Percentiles rank a stretch among this genome's conserved stretches.
phyloP scores from a whole-genome alignment of 1,284 basidiomycete genomes.

The Salmacisia buchloeana region DNA sequence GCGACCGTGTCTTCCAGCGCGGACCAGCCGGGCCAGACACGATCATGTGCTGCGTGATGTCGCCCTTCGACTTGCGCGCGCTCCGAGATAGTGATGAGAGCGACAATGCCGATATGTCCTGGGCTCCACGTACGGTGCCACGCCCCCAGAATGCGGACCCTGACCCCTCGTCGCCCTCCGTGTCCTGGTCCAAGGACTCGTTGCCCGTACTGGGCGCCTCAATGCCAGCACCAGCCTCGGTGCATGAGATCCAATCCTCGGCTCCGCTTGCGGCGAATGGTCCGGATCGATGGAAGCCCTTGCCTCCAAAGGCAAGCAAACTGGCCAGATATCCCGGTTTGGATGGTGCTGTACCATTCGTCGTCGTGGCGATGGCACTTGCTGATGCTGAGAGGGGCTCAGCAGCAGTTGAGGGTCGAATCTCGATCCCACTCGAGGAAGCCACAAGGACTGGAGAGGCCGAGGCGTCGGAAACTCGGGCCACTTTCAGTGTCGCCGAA shows the following conservation, averaged over 20 bases:
- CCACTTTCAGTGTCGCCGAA: too few relatives aligned
- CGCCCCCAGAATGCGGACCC: too few relatives aligned
- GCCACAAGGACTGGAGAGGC: neutral
- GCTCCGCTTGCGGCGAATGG: constrained; percentile 77
- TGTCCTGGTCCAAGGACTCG: neutral
- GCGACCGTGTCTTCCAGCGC: constrained; percentile 66
- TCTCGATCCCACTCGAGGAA: neutral
- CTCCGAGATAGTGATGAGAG: neutral
- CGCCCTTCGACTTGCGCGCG: neutral
- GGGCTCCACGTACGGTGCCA: neutral
- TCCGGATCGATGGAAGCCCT: constrained; percentile 72
- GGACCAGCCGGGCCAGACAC: constrained; percentile 61
- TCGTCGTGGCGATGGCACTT: neutral
- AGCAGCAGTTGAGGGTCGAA: neutral
- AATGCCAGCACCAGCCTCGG: constrained; percentile 16
- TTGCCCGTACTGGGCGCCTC: neutral
- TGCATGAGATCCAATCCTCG: constrained; percentile 57
- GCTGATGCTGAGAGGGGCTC: neutral
- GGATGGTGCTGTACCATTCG: neutral
- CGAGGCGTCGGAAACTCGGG: neutral
- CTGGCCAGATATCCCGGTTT: neutral
- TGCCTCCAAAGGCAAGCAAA: constrained; percentile 61
- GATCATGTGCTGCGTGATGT: constrained; percentile 59
- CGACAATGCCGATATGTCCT: neutral
- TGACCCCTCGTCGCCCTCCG: neutral